Evolutionary conservation across 1,284 basidiomycete species (phyloP), one percentile per base, ranked within the genome.

Genomic region (Ceratobasidium sp.): DNA sequence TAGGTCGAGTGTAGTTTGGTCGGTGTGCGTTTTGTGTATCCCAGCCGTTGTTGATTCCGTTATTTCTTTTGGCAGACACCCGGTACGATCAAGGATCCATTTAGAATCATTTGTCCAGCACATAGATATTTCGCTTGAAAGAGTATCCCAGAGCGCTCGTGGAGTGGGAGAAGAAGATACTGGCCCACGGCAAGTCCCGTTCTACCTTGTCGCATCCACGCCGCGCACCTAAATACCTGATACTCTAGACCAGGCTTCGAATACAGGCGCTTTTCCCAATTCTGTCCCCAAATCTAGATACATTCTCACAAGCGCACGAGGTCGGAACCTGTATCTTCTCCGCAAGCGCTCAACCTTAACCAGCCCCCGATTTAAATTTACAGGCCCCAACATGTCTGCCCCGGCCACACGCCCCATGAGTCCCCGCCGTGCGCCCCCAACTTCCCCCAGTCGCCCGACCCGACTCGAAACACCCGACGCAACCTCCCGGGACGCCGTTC

Each of bases 361-460:
- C n/a, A 35, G 1, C 35, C 38, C 60, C 35, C 18, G 35, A 44
- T 38, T 38, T 64, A 44, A 41, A 44, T 64, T 64, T 38, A 64
- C 38, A n/a, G 8, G 12, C 27, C 54, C 54, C 12, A n/a, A 3
- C 54, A 66, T 66, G 65, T 66, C 65, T 2, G 65, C 65, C 23
- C 65, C 65, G 6, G 65, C 67, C 16, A 46, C 65, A 30, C 67
- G 67, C 67, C 67, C 67, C 48, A 69, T 69, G 67, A 50, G 67
- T 30, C 67, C 67, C 48, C 67, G 67, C 33, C 67, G 67, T 38
- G 67, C 67, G 5, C 67, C 55, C 50, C 67, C 67, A n/a, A 69
- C 67, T 3, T 50, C 67, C 10, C 67, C 65, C 16, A 66, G 46
- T 50, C 48, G 65, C 20, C 57, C 48, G 48, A 50, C 35, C 10